phyloP scores from a whole-genome alignment of 2,329 filamentous ascomycete genomes.

The Clarireedia paspali region DNA sequence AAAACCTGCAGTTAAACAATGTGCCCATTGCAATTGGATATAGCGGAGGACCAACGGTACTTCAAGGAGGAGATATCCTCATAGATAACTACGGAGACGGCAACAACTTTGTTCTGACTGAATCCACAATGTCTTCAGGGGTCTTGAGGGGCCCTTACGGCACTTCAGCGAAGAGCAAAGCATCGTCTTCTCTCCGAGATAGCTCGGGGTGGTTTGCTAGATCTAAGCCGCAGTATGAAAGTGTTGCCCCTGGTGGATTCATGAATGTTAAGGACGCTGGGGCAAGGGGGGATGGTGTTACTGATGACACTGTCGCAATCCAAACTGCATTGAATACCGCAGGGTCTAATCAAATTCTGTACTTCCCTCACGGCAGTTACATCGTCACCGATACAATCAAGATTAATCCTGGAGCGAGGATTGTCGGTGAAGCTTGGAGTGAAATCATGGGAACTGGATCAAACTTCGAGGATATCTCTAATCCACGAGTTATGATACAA shows the following conservation, averaged over 20 bases:
- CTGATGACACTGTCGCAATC: conserved; percentile 81
- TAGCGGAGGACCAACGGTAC: no score
- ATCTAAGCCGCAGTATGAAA: conserved; percentile 26
- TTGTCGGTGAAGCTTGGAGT: conserved; percentile 36
- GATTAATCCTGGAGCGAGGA: conserved; percentile 33
- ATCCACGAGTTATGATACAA: conserved; percentile 37
- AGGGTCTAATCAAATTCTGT: conserved; percentile 34
- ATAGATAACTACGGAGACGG: no score
- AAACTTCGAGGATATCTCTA: conserved; percentile 34
- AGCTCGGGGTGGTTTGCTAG: neutral
- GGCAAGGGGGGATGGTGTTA: conserved; percentile 39
- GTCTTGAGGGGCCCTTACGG: no score
- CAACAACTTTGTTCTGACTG: no score
- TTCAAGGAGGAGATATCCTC: no score
- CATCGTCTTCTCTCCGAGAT: neutral
- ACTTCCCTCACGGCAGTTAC: conserved; percentile 49
- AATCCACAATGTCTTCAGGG: no score
- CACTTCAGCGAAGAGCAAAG: neutral
- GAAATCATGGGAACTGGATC: conserved; percentile 30
- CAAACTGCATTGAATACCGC: conserved; percentile 40
- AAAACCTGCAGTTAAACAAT: no score
- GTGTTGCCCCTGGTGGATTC: neutral
- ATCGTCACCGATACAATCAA: conserved; percentile 38
- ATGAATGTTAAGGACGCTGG: conserved; percentile 28
- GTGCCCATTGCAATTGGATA: no score